Conservation (phyloP, 768 basidiomycete genomes). For the Hygrophorus pudorinus region DNA sequence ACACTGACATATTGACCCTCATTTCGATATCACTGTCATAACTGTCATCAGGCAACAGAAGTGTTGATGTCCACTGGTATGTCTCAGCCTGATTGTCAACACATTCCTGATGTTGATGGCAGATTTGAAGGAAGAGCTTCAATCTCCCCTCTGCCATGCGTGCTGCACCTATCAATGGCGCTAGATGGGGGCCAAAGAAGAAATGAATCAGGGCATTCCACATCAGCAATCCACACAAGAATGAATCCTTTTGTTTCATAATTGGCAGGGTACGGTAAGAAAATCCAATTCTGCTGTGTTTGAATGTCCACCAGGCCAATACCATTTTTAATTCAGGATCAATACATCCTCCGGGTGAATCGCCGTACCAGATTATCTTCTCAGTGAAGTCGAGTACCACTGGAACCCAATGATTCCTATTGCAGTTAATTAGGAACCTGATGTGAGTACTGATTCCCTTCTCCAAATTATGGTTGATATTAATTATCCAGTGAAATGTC, state of each 20-base stretch:
- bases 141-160: slow-evolving; percentile 8
- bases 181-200: background rate
- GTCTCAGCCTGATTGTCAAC: too few relatives aligned
- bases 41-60: too few relatives aligned
- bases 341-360: slow-evolving; percentile 9
- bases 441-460: slow-evolving; percentile 5
- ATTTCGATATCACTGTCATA: too few relatives aligned
- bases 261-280: slow-evolving; percentile 6
- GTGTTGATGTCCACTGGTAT: too few relatives aligned
- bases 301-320: slow-evolving; percentile 13
- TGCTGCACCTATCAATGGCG: background rate
- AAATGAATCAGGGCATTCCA: slow-evolving; percentile 11
- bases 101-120: slow-evolving; percentile 6
- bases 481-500: too few relatives aligned
- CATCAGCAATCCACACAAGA: slow-evolving; percentile 13
- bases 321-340: slow-evolving; percentile 2
- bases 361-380: slow-evolving; percentile 9
- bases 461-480: too few relatives aligned
- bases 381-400: slow-evolving; percentile 10
- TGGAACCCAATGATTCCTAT: slow-evolving; percentile 11
- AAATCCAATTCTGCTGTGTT: slow-evolving; percentile 9
- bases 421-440: slow-evolving; percentile 7
- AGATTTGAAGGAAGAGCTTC: slow-evolving; percentile 7
- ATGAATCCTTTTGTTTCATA: slow-evolving; percentile 9
- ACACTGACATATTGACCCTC: too few relatives aligned